Percentiles rank a stretch among this genome's conserved stretches.
Conservation (phyloP, 202 grass and related monocot genomes). For the Setaria viridis region DNA sequence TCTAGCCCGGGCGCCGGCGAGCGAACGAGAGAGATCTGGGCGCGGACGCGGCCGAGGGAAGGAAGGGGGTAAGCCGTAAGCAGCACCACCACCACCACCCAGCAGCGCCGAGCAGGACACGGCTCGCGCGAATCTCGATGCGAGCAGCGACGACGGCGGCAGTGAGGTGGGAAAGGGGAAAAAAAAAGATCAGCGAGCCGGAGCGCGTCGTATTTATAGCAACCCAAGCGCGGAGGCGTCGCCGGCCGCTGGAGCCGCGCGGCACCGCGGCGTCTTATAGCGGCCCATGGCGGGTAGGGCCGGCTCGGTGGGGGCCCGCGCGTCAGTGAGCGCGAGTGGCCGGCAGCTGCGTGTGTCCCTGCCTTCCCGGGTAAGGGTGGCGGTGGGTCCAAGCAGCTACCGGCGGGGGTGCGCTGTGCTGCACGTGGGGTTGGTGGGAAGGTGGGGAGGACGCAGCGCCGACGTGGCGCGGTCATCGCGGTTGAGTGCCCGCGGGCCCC, state of each 20-base stretch:
- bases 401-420: not conserved
- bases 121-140: slow-evolving; percentile 57
- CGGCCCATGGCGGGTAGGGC: not conserved
- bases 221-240: not conserved
- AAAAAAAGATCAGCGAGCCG: slow-evolving; percentile 17
- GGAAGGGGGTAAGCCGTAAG: not conserved
- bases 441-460: slow-evolving; percentile 40
- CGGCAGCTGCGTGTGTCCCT: not conserved
- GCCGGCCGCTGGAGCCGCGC: slow-evolving; percentile 13
- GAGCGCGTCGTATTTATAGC: slow-evolving; percentile 45
- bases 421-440: slow-evolving; percentile 53
- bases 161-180: slow-evolving; percentile 19
- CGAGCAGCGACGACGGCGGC: not conserved
- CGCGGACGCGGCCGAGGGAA: slow-evolving; percentile 22
- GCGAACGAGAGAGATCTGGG: slow-evolving; percentile 47
- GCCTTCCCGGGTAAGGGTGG: not conserved
- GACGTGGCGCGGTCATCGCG: slow-evolving; percentile 48
- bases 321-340: not conserved
- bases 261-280: slow-evolving; percentile 21
- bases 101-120: slow-evolving; percentile 35
- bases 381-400: not conserved
- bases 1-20: slow-evolving; percentile 50
- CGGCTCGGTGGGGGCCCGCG: not conserved
- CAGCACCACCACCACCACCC: not conserved
- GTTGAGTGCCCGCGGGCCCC: not conserved